phyloP scores from a whole-genome alignment of 352 stramenopile genomes.

The Peronospora destructor region DNA sequence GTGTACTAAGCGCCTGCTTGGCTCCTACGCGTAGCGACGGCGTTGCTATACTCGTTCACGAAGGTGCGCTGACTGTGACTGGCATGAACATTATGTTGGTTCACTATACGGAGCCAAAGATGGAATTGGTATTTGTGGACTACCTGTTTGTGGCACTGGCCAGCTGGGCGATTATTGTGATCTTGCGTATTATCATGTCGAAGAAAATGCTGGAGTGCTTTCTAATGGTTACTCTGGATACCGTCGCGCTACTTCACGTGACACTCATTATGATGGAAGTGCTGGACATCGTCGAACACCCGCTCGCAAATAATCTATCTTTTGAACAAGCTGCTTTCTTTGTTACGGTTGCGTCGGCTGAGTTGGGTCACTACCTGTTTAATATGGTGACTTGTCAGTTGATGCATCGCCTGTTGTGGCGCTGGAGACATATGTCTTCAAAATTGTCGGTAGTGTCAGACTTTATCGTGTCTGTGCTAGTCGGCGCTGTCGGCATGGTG shows the following conservation, averaged over 20 bases:
- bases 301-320: slow-evolving; percentile 24
- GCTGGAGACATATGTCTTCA: slow-evolving; percentile 12
- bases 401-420: slow-evolving; percentile 1
- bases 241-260: slow-evolving; percentile 45
- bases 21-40: slow-evolving; percentile 32
- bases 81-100: slow-evolving; percentile 54
- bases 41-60: slow-evolving; percentile 43
- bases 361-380: slow-evolving; percentile 32
- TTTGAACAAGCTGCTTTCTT: slow-evolving; percentile 48
- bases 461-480: slow-evolving; percentile 20
- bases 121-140: slow-evolving; percentile 45
- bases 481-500: slow-evolving; percentile 15
- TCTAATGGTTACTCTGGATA: slow-evolving; percentile 48
- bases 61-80: slow-evolving; percentile 47
- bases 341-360: slow-evolving; percentile 30
- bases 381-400: slow-evolving; percentile 6
- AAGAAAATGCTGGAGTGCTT: slow-evolving; percentile 49
- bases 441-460: slow-evolving; percentile 4
- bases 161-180: slow-evolving; percentile 40
- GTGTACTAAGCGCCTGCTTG: slow-evolving; percentile 37
- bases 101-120: slow-evolving; percentile 32
- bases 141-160: slow-evolving; percentile 53
- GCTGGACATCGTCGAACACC: slow-evolving; percentile 47
- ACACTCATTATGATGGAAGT: slow-evolving; percentile 62
- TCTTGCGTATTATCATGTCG: slow-evolving; percentile 50